Base-by-base conservation (phyloP, 176 grass and related monocot genomes). In the Alloteropsis semialata region DNA sequence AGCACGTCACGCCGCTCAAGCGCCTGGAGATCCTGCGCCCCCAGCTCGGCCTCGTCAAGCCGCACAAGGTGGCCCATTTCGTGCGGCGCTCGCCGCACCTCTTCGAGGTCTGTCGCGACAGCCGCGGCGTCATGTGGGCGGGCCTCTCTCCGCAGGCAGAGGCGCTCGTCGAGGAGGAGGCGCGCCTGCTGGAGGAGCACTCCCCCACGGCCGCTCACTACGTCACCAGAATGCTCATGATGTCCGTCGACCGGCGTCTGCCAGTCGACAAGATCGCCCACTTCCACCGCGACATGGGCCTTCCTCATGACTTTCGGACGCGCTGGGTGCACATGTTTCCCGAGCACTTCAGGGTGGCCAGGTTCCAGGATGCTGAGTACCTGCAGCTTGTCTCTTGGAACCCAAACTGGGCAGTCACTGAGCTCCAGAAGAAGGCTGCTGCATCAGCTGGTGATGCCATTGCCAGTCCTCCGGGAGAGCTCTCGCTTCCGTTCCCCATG, bases 241-340 rank as follows among this genome's bases (percentile, higher is more conserved):
- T 98, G 88, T 95, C 95, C 11, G 82, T 91, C 15, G 84, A 89
- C 4, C 79, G 88, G 41, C 88, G 81, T 44, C 86, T 97, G 65
- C 54, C 85, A 0, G 55, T 97, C 2, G 87, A 92, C 65, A 97
- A 97, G 83, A 82, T 94, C 49, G 85, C 83, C 4, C 87, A 97
- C 83, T 92, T 97, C 82, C 82, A 87, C 49, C 70, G 80, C 19
- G 90, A 97, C 74, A 90, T 94, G 38, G 94, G 94, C 22, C 88
- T 94, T 75, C 92, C 95, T 9, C 55, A 84, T 70, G 86, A 98
- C 84, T 94, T 98, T 62, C 68, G 78, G 49, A 82, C 77, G 11
- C 72, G 82, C 25, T 98, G 95, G 92, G 87, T 93, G 72, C 86
- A 93, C 65, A 88, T 89, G 92, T 94, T 97, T 76, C 89, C 92